Evolutionary conservation across 2,329 filamentous ascomycete genomes (phyloP), one percentile per base, ranked within the genome.

Genomic region (Xylaria sp.): DNA sequence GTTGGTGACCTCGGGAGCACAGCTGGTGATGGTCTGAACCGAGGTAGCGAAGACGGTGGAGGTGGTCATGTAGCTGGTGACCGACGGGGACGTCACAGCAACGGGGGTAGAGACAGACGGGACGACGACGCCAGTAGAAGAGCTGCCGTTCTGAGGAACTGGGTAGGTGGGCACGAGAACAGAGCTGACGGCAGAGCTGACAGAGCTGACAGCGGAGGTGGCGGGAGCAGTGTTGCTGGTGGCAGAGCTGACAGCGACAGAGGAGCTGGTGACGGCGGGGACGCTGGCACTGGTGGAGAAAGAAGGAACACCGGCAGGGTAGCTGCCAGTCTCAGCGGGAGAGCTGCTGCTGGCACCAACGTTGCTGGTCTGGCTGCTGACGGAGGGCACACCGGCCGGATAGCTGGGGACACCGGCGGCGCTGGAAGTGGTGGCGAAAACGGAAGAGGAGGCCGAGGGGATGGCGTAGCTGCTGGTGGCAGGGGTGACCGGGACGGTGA

Each of bases 41-140:
- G 71, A 66, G 39, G 81, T 83, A 56, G 75, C 76, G 74, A 74
- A 81, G 66, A 83, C 69, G 45, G 80, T 81, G 1, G 78, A 78
- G 56, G 76, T 77, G 60, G 69, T 75, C 62, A 75, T 66, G 66
- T 74, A 78, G 62, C 72, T 76, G 54, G 68, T 67, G 39, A 72
- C 63, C 2, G 63, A 65, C 53, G 58, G 62, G n/a, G 65, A 58
- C 50, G 65, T 64, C 41, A 61, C 64, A 39, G 54, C 56, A 13
- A 49, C 57, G 19, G 56, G 60, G 43, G 48, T 50, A 38, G 64
- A 54, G 43, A 5, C 24, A n/a, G n/a, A n/a, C 11, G 29, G 29
- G 11, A 54, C 50, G 26, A 43, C 22, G 19, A n/a, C 40, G n/a
- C 48, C 29, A 43, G 52, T 52, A n/a, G 48, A n/a, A n/a, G n/a